These are phyloP conservation scores for Ilyonectria robusta DNA, from an alignment of 2,329 filamentous ascomycete species.

Conservation along the genomic window DNA sequence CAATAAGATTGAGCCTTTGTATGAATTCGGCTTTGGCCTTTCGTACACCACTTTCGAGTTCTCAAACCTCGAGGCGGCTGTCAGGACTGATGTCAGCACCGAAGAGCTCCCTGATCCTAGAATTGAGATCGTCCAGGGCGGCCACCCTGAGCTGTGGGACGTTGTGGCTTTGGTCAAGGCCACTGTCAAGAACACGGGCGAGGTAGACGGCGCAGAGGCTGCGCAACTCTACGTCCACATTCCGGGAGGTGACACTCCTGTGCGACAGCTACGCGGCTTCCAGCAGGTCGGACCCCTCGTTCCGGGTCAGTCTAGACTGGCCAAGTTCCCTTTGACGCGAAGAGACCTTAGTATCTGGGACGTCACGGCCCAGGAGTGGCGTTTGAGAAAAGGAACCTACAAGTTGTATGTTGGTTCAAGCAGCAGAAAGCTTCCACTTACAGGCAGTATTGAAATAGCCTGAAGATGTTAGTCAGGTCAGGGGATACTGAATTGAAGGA, in stretches of 20 bases:
- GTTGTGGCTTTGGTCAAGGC: conserved; percentile 1
- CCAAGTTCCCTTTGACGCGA: conserved; percentile 60
- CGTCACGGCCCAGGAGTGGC: conserved; percentile 55
- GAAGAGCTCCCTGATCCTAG: background rate
- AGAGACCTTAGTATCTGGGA: conserved; percentile 64
- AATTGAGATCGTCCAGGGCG: background rate
- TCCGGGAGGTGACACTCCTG: background rate
- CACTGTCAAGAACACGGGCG: conserved; percentile 1
- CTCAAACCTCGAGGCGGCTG: background rate
- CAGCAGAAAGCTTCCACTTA: background rate
- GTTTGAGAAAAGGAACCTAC: conserved; percentile 6
- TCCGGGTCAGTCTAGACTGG: conserved; percentile 54
- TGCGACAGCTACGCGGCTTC: conserved; percentile 59
- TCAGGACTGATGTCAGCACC: too few species aligned
- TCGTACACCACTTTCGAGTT: background rate
- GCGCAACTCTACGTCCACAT: conserved; percentile 9
- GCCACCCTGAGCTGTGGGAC: conserved; percentile 13
- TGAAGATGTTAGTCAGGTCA: too few species aligned
- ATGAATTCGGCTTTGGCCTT: conserved; percentile 8
- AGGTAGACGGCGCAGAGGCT: background rate
- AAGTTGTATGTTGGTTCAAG: conserved; percentile 7
- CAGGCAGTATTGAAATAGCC: too few species aligned
- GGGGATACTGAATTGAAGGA: too few species aligned
- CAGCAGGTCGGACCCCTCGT: conserved; percentile 59
- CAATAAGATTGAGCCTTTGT: background rate